Conservation (phyloP, 1,139 yeast genomes). For the Yamadazyma sp. region DNA sequence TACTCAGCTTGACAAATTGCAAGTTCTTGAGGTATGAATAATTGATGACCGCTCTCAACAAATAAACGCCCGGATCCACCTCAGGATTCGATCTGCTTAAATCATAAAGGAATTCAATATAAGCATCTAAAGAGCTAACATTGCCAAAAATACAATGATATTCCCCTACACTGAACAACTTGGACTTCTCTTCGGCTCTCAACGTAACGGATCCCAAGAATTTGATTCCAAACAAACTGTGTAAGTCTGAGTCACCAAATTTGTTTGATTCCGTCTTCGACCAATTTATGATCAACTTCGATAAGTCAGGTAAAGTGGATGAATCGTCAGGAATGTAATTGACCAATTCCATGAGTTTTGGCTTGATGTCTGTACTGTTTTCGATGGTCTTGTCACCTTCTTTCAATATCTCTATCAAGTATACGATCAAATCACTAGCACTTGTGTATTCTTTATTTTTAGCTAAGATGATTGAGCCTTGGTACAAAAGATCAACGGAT, state of each 20-base stretch:
- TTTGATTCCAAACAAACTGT: constrained; percentile 71
- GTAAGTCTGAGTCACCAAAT: constrained; percentile 75
- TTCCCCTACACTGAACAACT: constrained; percentile 45
- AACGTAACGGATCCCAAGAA: constrained; percentile 37
- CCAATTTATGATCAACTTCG: constrained; percentile 68
- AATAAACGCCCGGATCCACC: constrained; percentile 50
- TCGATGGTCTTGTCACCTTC: constrained; percentile 39
- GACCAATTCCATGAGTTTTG: constrained; percentile 33
- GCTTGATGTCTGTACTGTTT: constrained; percentile 33
- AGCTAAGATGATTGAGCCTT: constrained; percentile 67
- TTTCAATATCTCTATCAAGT: constrained; percentile 67
- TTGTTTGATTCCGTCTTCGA: constrained; percentile 46
- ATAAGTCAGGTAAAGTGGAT: constrained; percentile 64
- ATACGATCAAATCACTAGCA: constrained; percentile 74
- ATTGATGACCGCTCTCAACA: constrained; percentile 66
- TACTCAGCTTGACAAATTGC: constrained; percentile 52
- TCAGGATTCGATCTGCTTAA: constrained; percentile 32
- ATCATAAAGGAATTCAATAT: constrained; percentile 51
- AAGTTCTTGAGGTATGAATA: constrained; percentile 66
- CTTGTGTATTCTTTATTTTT: constrained; percentile 75
- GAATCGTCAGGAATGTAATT: constrained; percentile 59
- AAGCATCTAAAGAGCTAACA: constrained; percentile 52
- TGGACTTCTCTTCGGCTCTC: constrained; percentile 29
- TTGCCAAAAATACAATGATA: constrained; percentile 70
- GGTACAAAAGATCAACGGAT: constrained; percentile 71